phyloP scores from a whole-genome alignment of 2,329 filamentous ascomycete genomes.

The Arthrobotrys sinensis region DNA sequence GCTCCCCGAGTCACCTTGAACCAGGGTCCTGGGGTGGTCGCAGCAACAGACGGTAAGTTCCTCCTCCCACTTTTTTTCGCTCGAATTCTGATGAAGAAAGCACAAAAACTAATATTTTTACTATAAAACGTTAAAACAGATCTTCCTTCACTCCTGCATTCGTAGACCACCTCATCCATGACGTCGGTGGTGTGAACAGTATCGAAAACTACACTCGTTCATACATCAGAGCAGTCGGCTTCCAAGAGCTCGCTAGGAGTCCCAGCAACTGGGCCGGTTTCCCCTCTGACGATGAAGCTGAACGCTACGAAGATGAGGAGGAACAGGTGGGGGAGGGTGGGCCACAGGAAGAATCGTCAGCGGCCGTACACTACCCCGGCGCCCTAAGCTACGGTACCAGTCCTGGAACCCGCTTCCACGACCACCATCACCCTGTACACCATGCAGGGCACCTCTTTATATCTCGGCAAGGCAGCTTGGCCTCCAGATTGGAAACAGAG shows the following conservation, averaged over 20 bases:
- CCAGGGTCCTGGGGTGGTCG: constrained; percentile 50
- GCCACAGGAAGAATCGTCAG: constrained; percentile 43
- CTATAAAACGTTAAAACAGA: constrained; percentile 43
- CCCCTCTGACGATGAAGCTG: constrained; percentile 54
- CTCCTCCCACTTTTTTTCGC: constrained; percentile 8
- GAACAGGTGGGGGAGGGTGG: constrained; percentile 25
- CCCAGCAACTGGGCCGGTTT: constrained; percentile 57
- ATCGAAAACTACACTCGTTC: constrained; percentile 93
- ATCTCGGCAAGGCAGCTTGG: constrained; percentile 63
- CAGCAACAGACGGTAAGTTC: constrained; percentile 46
- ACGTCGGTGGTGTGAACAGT: constrained; percentile 92
- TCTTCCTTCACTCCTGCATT: constrained; percentile 63
- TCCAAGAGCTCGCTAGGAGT: constrained; percentile 84
- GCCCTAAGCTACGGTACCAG: constrained; percentile 49
- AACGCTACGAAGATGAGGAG: constrained; percentile 50
- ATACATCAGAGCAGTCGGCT: constrained; percentile 90
- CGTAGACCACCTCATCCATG: constrained; percentile 66
- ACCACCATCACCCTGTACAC: constrained; percentile 70
- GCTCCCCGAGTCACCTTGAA: constrained; percentile 52
- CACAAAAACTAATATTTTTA: constrained; percentile 1
- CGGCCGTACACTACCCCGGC: constrained; percentile 36
- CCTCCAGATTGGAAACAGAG: constrained; percentile 75
- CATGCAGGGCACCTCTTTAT: constrained; percentile 71
- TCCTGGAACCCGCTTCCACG: constrained; percentile 66
- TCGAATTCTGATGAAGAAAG: background rate